These are phyloP conservation scores for Myxozyma kluyveri DNA, from an alignment of 805 yeast species.

Conservation along the genomic window DNA sequence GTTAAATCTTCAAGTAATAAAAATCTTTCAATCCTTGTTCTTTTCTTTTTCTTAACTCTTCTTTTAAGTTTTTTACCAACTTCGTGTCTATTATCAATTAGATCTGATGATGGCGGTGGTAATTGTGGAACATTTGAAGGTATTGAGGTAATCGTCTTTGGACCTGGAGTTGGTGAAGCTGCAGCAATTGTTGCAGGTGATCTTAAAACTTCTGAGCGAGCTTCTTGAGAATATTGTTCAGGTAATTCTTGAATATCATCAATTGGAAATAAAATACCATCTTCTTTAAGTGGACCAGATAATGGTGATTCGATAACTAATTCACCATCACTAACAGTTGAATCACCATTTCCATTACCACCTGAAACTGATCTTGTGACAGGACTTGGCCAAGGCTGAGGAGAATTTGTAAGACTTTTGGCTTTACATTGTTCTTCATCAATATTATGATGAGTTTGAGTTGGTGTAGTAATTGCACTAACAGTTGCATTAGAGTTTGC, in stretches of 20 bases:
- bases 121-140: not conserved
- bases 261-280: constrained; percentile 21
- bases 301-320: constrained; percentile 18
- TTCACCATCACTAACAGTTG: constrained; percentile 23
- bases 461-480: not conserved
- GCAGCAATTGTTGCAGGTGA: not conserved
- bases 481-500: no score
- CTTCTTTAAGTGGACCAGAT: constrained; percentile 12
- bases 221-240: not conserved
- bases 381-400: not conserved
- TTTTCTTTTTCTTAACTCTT: not conserved
- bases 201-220: not conserved
- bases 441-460: not conserved
- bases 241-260: constrained; percentile 15
- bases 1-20: constrained; percentile 89
- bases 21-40: constrained; percentile 64
- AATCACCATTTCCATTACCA: constrained; percentile 16
- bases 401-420: not conserved
- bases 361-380: not conserved
- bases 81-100: constrained; percentile 1
- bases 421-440: not conserved
- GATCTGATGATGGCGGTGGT: not conserved
- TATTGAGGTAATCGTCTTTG: not conserved
- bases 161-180: not conserved
- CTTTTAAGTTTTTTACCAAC: not conserved